Evolutionary conservation across 2,329 filamentous ascomycete species (phyloP), one percentile per base, ranked within the genome.

Genomic region (Calonectria naviculata): DNA sequence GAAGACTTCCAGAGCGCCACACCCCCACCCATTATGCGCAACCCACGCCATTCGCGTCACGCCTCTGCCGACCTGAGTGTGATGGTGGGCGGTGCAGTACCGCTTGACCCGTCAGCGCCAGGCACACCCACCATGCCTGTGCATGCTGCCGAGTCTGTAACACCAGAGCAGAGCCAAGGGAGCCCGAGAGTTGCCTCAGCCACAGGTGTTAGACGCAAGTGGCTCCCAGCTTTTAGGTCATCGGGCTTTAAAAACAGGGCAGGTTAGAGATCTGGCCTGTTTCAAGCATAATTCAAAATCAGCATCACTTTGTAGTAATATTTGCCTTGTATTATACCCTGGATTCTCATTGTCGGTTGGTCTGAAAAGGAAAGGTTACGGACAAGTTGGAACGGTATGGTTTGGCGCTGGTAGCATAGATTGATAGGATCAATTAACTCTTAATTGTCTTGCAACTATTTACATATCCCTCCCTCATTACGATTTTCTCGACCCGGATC

Each of bases 11-110:
- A 82, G 1, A 86, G 89, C 34, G 87, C 88, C 0, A 91, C 89
- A 9, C 89, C 89, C 4, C 89, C 89, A 5, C 89, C 89, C 2
- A 91, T 91, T 62, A 80, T 87, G 82, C 84, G 88, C 19, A 87
- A 86, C 62, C 81, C 79, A 26, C 81, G 82, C 6, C 80, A 82
- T 5, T 72, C 69, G 28, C 77, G 81, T 26, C 74, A 80, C 8
- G 72, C 76, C 61, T 80, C 81, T 5, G 60, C 73, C 1, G 79
- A 80, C 21, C 10, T 72, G 31, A 70, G 54, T 2, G 69, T 69
- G 58, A 21, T 56, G 10, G 67, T 73, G 69, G 52, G 52, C 31
- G 36, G 60, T 52, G 6, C 72, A 63, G 36, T 46, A 36, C 36
- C 54, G 19, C 64, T 75, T n/a, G 76, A 78, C 19, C 62, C 72